A percentile compares a stretch with the other conserved stretches of the same genome.
Conservation (phyloP, 2,329 filamentous ascomycete species). For the Fusarium cicatricum region DNA sequence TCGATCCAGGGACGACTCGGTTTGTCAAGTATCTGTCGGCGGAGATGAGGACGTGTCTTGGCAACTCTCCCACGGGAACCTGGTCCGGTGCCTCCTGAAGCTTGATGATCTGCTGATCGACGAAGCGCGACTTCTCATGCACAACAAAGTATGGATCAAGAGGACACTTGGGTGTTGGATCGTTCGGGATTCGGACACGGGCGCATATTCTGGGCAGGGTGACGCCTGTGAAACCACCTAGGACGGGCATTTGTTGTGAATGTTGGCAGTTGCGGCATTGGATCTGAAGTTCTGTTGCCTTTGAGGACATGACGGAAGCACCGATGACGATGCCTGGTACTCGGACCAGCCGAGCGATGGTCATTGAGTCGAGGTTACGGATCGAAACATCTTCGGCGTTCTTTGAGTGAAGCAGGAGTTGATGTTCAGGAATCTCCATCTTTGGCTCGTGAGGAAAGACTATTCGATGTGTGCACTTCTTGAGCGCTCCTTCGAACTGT, state of each 20-base stretch:
- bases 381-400: conserved; percentile 89
- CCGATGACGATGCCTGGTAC: conserved; percentile 98
- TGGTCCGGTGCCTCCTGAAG: conserved; percentile 97
- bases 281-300: conserved; percentile 86
- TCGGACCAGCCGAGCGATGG: conserved; percentile 92
- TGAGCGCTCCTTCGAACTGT: conserved; percentile 90
- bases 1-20: conserved; percentile 90
- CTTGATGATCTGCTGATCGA: conserved; percentile 98
- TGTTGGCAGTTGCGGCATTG: conserved; percentile 89
- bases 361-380: conserved; percentile 89
- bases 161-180: conserved; percentile 79
- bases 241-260: conserved; percentile 73
- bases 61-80: conserved; percentile 95
- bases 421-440: conserved; percentile 83
- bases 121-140: conserved; percentile 92
- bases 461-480: conserved; percentile 91
- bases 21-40: conserved; percentile 98
- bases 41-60: conserved; percentile 92
- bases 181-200: conserved; percentile 69
- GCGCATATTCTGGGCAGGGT: conserved; percentile 82
- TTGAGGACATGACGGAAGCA: conserved; percentile 94
- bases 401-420: conserved; percentile 90
- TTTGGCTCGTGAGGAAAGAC: conserved; percentile 79
- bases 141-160: conserved; percentile 95
- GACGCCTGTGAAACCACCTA: conserved; percentile 87